Evolutionary conservation across 495 filamentous ascomycete genomes (phyloP), one percentile per base, ranked within the genome.

Genomic region (Staphylotrichum longicolle): DNA sequence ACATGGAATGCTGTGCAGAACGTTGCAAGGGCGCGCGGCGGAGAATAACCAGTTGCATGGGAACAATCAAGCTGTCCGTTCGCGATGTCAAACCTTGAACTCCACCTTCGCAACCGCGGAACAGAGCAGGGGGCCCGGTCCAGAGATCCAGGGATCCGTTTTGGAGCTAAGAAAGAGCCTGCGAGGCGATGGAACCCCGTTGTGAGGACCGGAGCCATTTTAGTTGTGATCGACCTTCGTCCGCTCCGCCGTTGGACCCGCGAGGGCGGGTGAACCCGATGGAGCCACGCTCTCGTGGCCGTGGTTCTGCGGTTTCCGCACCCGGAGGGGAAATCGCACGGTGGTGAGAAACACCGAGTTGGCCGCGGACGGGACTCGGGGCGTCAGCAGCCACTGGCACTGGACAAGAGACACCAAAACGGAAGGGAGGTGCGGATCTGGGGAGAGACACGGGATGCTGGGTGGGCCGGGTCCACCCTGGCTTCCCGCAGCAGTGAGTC

Each of bases 211-310:
- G 54, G 49, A 49, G 49, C 49, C 50, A 53, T 5, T 54, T 54
- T 49, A 53, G 61, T 45, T 55, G 55, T 15, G 61, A 63, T 63
- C 61, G 48, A 56, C 50, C 54, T 27, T 27, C 20, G 20, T 27
- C 3, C 32, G 15, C 27, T 56, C 41, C 41, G 47, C 60, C 54
- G 60, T 62, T 62, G 46, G 55, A 44, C 3, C 58, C 54, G 54
- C 53, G 30, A 34, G 54, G 40, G 32, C 54, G 54, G 54, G 54
- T 46, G 54, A 56, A 11, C 54, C 54, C 54, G 54, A 37, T 15
- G 14, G 15, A 15, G 52, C 44, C 14, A 15, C 14, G 6, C 44
- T 6, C 14, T 46, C 20, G 20, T 27, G 40, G 9, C 9, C 3
- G 5, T 9, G 4, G 9, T 42, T 42, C 9, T 42, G 14, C 40